These are phyloP conservation scores for Castanea mollissima DNA, from an alignment of 306 rosid species.

Conservation along the genomic window DNA sequence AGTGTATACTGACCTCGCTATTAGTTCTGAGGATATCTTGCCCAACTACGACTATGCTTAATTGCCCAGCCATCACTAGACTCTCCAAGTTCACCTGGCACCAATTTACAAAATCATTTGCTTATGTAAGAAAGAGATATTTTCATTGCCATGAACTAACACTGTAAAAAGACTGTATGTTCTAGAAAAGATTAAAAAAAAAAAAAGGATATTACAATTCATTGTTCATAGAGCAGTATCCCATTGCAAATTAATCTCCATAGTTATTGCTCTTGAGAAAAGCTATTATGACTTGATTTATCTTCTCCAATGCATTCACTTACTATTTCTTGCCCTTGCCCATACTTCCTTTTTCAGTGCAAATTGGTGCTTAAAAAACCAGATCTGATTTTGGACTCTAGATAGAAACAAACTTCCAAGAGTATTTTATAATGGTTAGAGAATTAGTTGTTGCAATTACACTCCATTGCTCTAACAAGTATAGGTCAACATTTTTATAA, in stretches of 20 bases:
- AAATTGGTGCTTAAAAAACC: background rate
- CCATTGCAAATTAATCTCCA: background rate
- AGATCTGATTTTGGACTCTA: background rate
- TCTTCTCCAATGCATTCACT: no score
- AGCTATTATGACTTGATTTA: background rate
- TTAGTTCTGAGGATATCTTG: conserved; percentile 58
- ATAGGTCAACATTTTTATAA: background rate
- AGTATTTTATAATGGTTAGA: no score
- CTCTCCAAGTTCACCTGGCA: conserved; percentile 74
- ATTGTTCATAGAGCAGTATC: background rate
- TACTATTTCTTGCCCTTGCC: no score
- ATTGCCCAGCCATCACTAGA: conserved; percentile 54
- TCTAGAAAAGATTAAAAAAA: background rate
- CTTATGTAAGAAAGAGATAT: background rate
- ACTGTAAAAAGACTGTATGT: background rate
- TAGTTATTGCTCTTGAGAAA: background rate
- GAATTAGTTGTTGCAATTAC: background rate
- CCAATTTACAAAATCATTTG: conserved; percentile 13
- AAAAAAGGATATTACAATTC: background rate
- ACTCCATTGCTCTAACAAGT: background rate
- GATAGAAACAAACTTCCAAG: background rate
- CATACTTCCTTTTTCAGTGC: background rate
- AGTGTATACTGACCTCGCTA: conserved; percentile 54
- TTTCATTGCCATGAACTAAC: background rate
- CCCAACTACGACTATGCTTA: conserved; percentile 64